Base-by-base conservation (phyloP, 1,284 basidiomycete genomes). In the Pulveroboletus sp. region DNA sequence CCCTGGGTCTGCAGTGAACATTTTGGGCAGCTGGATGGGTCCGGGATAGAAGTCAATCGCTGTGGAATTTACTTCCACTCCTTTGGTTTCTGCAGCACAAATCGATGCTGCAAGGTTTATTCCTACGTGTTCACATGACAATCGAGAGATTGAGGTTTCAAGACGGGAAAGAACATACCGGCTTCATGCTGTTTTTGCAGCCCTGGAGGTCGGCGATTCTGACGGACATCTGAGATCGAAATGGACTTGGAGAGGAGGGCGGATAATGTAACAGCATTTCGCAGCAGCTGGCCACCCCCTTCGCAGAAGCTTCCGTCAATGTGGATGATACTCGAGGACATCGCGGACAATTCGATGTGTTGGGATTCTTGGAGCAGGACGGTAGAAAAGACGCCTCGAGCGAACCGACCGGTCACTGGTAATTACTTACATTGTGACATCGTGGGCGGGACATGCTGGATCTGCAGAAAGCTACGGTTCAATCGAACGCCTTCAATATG, bases 241-340 rank as follows among this genome's bases (percentile, higher is more conserved):
- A 90, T 74, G 3, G 84, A 81, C 57, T 78, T 83, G 18, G 72
- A 72, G 24, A 88, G 75, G 18, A 91, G 72, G 7, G 82, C 80
- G 31, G 88, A 81, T 35, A 89, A 74, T 2, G 85, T 76, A 40
- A 87, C 76, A 0, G 84, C 73, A 64, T 88, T 89, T 45, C 88
- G 82, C 20, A 91, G 72, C 35, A 90, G 81, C 63, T 91, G 88
- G 0, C 87, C 88, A 4, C 88, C 88, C 10, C 89, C 88, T 74
- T 81, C 80, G 35, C 81, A 71, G 36, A 72, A 72, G 54, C 75
- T 73, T 33, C 81, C 80, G 58, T 82, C 80, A 28, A 82, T 70
- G 28, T 65, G 52, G 31, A 62, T 53, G 40, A 52, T 51, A 14
- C 26, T 49, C 5, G 58, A 49, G 22, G 55, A 22, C 60, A 71